These are phyloP conservation scores for Jatropha podagrica DNA, from an alignment of 441 rosid species.

Conservation along the genomic window DNA sequence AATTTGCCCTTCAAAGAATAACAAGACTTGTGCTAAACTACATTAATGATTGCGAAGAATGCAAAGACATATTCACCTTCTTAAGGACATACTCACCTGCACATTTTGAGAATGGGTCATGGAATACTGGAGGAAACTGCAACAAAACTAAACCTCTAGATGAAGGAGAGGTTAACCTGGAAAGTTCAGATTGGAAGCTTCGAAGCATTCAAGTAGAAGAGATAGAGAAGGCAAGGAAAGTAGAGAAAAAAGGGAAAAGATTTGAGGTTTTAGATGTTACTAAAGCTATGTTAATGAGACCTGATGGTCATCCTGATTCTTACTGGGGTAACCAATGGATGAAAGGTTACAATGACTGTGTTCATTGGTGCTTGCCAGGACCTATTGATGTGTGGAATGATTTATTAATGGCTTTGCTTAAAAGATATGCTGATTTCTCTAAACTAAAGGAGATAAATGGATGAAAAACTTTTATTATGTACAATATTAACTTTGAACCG, in stretches of 20 bases:
- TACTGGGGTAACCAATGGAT: slow-evolving; percentile 68
- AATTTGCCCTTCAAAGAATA: slow-evolving; percentile 45
- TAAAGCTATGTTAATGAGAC: slow-evolving; percentile 68
- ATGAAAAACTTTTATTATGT: background rate
- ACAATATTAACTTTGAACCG: background rate
- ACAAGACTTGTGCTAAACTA: slow-evolving; percentile 40
- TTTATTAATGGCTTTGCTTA: slow-evolving; percentile 44
- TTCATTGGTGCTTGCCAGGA: slow-evolving; percentile 94
- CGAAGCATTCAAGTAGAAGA: slow-evolving; percentile 54
- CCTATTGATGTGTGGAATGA: slow-evolving; percentile 84
- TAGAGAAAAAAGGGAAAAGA: slow-evolving; percentile 30
- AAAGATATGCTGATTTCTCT: slow-evolving; percentile 13
- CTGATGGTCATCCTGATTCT: slow-evolving; percentile 77
- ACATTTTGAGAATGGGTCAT: slow-evolving; percentile 77
- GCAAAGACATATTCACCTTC: slow-evolving; percentile 39
- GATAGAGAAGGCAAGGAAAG: slow-evolving; percentile 29
- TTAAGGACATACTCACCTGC: slow-evolving; percentile 82
- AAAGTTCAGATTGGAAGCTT: slow-evolving; percentile 42
- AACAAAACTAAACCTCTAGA: slow-evolving; percentile 49
- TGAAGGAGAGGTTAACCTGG: slow-evolving; percentile 26
- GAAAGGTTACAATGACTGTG: slow-evolving; percentile 74
- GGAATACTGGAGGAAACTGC: slow-evolving; percentile 81
- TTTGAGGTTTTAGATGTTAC: slow-evolving; percentile 64
- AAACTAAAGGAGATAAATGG: slow-evolving; percentile 4
- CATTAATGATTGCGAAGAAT: slow-evolving; percentile 39